Conservation (phyloP, 2,329 filamentous ascomycete species). For the Calonectria leucothoes region DNA sequence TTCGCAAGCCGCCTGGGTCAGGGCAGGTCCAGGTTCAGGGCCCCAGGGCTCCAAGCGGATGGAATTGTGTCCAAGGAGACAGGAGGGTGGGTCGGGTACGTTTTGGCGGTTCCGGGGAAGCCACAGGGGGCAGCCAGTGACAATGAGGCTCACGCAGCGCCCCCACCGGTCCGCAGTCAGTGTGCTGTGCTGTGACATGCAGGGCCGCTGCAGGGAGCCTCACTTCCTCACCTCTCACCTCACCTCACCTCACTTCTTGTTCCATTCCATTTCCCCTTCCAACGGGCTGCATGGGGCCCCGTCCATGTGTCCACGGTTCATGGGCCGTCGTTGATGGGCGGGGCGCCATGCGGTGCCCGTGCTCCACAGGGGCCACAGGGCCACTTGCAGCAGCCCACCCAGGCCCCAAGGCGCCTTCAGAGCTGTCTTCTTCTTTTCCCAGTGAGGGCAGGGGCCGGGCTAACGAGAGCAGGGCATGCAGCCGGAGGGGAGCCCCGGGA, state of each 20-base stretch:
- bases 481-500: conserved; percentile 8
- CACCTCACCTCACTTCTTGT: conserved; percentile 3
- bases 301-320: conserved; percentile 8
- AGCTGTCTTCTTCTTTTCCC: conserved; percentile 5
- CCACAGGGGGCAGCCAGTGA: neutral
- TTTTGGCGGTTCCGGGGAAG: conserved; percentile 9
- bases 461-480: conserved; percentile 1
- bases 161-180: neutral
- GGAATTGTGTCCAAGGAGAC: conserved; percentile 3
- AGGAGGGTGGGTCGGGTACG: conserved; percentile 1
- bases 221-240: conserved; percentile 8
- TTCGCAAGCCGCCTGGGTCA: neutral
- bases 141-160: conserved; percentile 2
- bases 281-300: conserved; percentile 10
- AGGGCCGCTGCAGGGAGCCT: conserved; percentile 12
- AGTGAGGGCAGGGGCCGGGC: neutral
- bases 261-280: conserved; percentile 21
- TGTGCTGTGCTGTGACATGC: conserved; percentile 8
- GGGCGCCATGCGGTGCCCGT: conserved; percentile 16
- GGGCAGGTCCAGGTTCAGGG: neutral
- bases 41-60: neutral
- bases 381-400: conserved; percentile 4
- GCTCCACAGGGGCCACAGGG: conserved; percentile 11
- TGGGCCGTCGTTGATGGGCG: conserved; percentile 20
- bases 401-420: neutral